phyloP scores from a whole-genome alignment of 2,329 filamentous ascomycete genomes.

The Sordariomycetes sp. region DNA sequence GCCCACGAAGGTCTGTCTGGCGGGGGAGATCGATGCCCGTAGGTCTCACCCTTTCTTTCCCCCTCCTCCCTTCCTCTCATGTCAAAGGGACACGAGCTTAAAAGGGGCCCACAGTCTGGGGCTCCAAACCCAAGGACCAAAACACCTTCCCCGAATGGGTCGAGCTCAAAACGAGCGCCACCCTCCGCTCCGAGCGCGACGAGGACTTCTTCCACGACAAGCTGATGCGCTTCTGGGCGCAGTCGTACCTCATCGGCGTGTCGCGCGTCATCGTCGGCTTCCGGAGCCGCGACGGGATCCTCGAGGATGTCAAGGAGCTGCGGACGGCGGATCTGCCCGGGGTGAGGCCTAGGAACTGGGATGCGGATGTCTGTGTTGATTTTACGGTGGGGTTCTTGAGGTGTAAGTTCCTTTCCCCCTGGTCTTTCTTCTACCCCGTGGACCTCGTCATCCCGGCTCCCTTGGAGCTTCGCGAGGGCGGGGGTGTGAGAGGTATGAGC shows the following conservation, averaged over 20 bases:
- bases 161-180: slow-evolving; percentile 82
- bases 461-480: neutral
- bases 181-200: slow-evolving; percentile 55
- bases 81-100: neutral
- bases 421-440: neutral
- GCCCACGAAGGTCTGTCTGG: slow-evolving; percentile 59
- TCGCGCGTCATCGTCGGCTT: slow-evolving; percentile 88
- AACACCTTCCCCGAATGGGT: slow-evolving; percentile 76
- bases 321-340: slow-evolving; percentile 68
- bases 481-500: neutral
- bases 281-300: slow-evolving; percentile 53
- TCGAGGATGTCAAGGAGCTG: slow-evolving; percentile 63
- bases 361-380: slow-evolving; percentile 88
- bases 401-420: slow-evolving; percentile 37
- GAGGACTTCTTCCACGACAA: slow-evolving; percentile 74
- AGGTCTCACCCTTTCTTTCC: slow-evolving; percentile 16
- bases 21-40: slow-evolving; percentile 89
- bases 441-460: neutral
- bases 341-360: slow-evolving; percentile 67
- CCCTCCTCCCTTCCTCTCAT: neutral
- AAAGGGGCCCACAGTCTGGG: slow-evolving; percentile 52
- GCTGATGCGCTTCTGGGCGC: slow-evolving; percentile 90
- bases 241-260: slow-evolving; percentile 87
- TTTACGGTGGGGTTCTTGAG: slow-evolving; percentile 68
- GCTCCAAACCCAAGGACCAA: slow-evolving; percentile 55